Conservation (phyloP, 257 asterid species). For the Nicotiana knightiana region DNA sequence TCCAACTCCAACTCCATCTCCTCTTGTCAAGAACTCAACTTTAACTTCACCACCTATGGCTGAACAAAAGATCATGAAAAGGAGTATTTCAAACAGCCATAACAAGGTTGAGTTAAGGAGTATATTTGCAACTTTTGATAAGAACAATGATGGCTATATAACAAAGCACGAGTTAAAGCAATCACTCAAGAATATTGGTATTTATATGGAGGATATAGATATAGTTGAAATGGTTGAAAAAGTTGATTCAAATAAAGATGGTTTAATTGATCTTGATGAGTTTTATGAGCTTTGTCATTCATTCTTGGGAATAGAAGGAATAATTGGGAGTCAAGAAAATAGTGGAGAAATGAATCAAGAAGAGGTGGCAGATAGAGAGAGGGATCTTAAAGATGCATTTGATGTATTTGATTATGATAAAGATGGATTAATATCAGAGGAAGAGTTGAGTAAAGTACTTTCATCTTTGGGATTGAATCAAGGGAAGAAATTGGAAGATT, state of each 20-base stretch:
- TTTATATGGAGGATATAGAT: constrained; percentile 47
- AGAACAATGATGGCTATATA: constrained; percentile 69
- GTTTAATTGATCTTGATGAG: constrained; percentile 69
- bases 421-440: constrained; percentile 68
- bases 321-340: neutral
- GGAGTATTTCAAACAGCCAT: neutral
- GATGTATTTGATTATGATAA: constrained; percentile 71
- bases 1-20: neutral
- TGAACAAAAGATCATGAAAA: neutral
- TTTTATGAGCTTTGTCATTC: constrained; percentile 52
- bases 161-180: constrained; percentile 61
- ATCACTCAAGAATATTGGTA: constrained; percentile 62
- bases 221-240: constrained; percentile 60
- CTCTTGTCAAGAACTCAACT: neutral
- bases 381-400: constrained; percentile 62
- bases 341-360: neutral
- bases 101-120: constrained; percentile 26
- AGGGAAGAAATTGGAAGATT: constrained; percentile 57
- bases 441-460: constrained; percentile 59
- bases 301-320: constrained; percentile 13
- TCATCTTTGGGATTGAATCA: constrained; percentile 57
- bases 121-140: constrained; percentile 73
- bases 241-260: constrained; percentile 68
- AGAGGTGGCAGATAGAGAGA: constrained; percentile 11
- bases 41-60: neutral